phyloP scores from a whole-genome alignment of 352 stramenopile genomes.

The Phytophthora megakarya region DNA sequence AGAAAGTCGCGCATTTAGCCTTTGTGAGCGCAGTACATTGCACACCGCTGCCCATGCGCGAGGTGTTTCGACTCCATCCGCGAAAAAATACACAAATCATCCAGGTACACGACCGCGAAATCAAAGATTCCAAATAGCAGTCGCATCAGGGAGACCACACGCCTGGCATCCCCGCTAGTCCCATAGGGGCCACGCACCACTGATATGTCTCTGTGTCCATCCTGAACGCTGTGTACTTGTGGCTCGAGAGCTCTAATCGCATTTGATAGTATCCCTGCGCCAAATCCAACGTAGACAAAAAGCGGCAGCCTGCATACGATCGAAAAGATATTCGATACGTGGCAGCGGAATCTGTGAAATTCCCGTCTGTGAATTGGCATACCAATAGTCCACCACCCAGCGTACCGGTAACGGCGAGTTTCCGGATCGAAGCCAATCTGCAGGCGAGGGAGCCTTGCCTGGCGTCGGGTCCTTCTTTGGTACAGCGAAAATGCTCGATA shows the following conservation, averaged over 20 bases:
- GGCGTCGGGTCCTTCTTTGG: constrained; percentile 14
- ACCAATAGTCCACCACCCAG: constrained; percentile 26
- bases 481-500: constrained; percentile 28
- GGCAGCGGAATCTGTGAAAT: constrained; percentile 18
- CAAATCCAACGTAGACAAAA: constrained; percentile 34
- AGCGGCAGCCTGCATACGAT: not conserved
- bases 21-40: constrained; percentile 24
- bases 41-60: constrained; percentile 32
- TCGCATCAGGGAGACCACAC: constrained; percentile 46
- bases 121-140: constrained; percentile 26
- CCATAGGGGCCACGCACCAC: constrained; percentile 47
- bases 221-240: constrained; percentile 41
- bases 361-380: constrained; percentile 18
- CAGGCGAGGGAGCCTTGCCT: not conserved
- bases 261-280: constrained; percentile 44
- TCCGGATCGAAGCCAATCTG: constrained; percentile 7
- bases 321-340: constrained; percentile 23
- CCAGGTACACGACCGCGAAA: constrained; percentile 40
- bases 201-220: constrained; percentile 42
- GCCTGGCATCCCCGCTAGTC: constrained; percentile 42
- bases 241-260: not conserved
- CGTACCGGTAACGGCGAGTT: constrained; percentile 6
- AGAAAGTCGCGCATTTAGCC: constrained; percentile 19
- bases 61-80: constrained; percentile 5
- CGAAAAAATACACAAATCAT: constrained; percentile 40